phyloP scores from a whole-genome alignment of 2,329 filamentous ascomycete species.

The Remersonia thermophila region DNA sequence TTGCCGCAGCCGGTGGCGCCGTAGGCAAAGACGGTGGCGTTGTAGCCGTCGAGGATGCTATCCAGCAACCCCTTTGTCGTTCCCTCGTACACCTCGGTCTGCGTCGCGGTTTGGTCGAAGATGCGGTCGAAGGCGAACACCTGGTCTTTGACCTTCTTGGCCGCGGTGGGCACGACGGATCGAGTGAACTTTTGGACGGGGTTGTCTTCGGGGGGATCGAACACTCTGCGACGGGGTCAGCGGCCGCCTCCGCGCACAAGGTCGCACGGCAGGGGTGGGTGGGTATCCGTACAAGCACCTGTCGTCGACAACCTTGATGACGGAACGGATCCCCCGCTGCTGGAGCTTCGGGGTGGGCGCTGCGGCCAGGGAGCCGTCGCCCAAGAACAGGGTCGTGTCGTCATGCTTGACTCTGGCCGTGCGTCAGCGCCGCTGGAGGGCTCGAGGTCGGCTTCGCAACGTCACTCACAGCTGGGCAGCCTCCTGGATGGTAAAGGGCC shows the following conservation, averaged over 20 bases:
- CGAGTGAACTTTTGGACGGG: slow-evolving; percentile 78
- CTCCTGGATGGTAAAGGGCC: slow-evolving; percentile 75
- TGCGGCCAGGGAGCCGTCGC: slow-evolving; percentile 87
- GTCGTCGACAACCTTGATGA: slow-evolving; percentile 94
- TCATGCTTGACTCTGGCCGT: slow-evolving; percentile 49
- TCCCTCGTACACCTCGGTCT: slow-evolving; percentile 88
- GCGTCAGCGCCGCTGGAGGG: slow-evolving; percentile 2
- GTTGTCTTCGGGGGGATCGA: slow-evolving; percentile 92
- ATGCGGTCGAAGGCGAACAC: slow-evolving; percentile 94
- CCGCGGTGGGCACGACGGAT: slow-evolving; percentile 62
- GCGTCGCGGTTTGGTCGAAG: slow-evolving; percentile 88
- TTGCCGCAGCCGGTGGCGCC: slow-evolving; percentile 97
- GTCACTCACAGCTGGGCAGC: slow-evolving; percentile 67
- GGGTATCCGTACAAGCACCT: slow-evolving; percentile 67
- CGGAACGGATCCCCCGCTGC: slow-evolving; percentile 74
- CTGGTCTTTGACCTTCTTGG: slow-evolving; percentile 93
- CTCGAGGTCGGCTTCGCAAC: neutral
- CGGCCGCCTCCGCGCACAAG: neutral
- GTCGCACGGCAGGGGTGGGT: no score
- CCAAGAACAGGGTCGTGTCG: slow-evolving; percentile 84
- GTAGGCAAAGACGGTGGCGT: slow-evolving; percentile 97
- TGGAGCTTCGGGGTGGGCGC: slow-evolving; percentile 73
- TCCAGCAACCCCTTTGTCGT: slow-evolving; percentile 85
- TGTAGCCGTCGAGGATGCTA: slow-evolving; percentile 93
- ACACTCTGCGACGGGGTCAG: slow-evolving; percentile 54